Percentiles rank a stretch among this genome's conserved stretches.
Evolutionary conservation across 208 protist species (phyloP).

Genomic region (Wallacemonas sp.): DNA sequence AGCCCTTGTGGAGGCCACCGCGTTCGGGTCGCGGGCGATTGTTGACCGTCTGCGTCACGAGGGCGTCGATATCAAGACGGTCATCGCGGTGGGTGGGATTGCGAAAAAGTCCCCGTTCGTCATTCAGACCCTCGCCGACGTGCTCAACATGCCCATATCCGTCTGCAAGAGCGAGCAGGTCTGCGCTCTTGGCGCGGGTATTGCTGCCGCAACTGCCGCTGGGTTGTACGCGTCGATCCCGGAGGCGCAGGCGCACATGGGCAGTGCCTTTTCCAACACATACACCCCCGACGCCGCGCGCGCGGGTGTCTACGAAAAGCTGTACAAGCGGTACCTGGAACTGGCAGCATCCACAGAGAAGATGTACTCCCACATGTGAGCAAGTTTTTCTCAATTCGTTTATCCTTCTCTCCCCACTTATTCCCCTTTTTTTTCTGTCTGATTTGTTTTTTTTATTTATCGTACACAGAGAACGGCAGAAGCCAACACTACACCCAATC

Average conservation of each 20-base stretch:
- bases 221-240: conserved; percentile 41
- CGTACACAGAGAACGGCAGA: no score
- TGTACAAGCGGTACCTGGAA: conserved; percentile 41
- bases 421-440: no score
- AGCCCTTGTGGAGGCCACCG: conserved; percentile 51
- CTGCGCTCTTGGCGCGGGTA: conserved; percentile 52
- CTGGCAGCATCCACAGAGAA: conserved; percentile 34
- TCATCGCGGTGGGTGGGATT: conserved; percentile 59
- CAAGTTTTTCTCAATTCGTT: conserved; percentile 2
- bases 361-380: conserved; percentile 40
- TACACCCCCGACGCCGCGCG: conserved; percentile 31
- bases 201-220: conserved; percentile 54
- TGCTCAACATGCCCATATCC: conserved; percentile 55
- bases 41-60: conserved; percentile 51
- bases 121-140: conserved; percentile 49
- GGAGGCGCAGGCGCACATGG: conserved; percentile 42
- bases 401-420: no score
- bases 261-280: conserved; percentile 29
- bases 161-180: conserved; percentile 53
- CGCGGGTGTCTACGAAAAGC: conserved; percentile 28
- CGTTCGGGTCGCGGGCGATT: conserved; percentile 53
- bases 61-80: conserved; percentile 55
- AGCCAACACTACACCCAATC: neutral
- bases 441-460: no score
- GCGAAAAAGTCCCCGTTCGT: conserved; percentile 53